These are phyloP conservation scores for Tetraselmis striata DNA, from an alignment of 139 green algal genomes.

Conservation along the genomic window DNA sequence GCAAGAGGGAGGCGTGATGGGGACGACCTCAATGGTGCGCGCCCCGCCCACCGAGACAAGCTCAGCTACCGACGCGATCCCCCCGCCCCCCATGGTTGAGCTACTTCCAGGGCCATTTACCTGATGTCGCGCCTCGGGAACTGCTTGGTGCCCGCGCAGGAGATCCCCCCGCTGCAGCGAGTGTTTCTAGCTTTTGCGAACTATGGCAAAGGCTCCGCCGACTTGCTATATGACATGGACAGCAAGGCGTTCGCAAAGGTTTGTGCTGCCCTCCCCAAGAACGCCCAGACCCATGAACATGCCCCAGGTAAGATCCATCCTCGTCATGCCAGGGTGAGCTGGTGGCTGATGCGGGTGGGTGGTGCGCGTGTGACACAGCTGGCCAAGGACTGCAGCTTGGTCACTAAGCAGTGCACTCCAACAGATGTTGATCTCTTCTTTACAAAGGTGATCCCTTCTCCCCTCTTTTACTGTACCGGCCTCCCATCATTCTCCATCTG, in stretches of 20 bases:
- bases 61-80: neutral
- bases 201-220: neutral
- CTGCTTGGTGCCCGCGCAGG: neutral
- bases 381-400: neutral
- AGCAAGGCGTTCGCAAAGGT: neutral
- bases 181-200: neutral
- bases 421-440: neutral
- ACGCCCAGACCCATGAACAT: neutral
- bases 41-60: too few relatives aligned
- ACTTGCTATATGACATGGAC: neutral
- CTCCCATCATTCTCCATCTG: too few relatives aligned
- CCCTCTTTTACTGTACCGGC: too few relatives aligned
- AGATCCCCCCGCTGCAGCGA: neutral
- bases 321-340: neutral
- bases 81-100: neutral
- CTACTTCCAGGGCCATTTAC: neutral
- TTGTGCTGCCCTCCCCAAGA: too few relatives aligned
- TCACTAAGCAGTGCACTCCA: neutral
- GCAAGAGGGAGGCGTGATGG: too few relatives aligned
- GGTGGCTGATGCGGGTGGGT: neutral
- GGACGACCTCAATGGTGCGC: neutral
- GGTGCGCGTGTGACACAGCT: neutral
- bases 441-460: neutral
- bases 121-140: neutral
- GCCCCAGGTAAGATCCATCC: too few relatives aligned